Base-by-base conservation (phyloP, 164 flowering plant genomes). In the Cinnamomum micranthum region DNA sequence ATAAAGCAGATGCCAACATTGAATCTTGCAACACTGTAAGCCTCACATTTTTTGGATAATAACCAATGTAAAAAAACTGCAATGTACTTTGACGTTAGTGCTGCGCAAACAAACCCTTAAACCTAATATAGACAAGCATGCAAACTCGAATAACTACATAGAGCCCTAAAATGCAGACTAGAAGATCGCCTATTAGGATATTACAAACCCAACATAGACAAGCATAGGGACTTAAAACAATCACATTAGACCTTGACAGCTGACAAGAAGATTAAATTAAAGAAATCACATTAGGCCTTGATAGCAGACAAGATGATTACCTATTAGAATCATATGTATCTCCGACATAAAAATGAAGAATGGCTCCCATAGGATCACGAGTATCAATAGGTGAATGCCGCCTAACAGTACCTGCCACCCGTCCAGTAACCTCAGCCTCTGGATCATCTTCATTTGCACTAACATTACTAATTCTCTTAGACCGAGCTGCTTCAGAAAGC, bases 301-400 rank as follows among this genome's bases (percentile, higher is more conserved):
- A 55, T 25, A 71, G 65, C 47, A 4, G 58, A 28, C 25, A n/a
- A 23, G 47, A 13, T 25, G 7, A 59, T 59, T 64, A 92, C 97
- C 92, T 88, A 82, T 76, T 89, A 73, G 90, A 22, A 83, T 93
- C 94, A 82, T 80, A 86, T 13, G 88, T 80, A 80, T 93, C 97
- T 66, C 99, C 99, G 77, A 93, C 98, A 87, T 82, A 93, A 81
- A 93, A 93, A 77, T 95, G 99, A 82, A 95, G 93, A 50, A 88
- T 91, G 22, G 97, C 99, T 20, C 97, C 99, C 25, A 72, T 81
- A 77, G 91, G 95, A 74, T 91, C 99, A 78, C 95, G 97, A 76
- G 87, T 84, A 79, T 92, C 99, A 81, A 90, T 75, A 62, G 97
- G 97, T 19, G 82, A 79, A 70, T 89, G 88, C 52, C 99, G 82